Evolutionary conservation across 495 filamentous ascomycete species (phyloP).

Genomic region (Penicillium canariense): DNA sequence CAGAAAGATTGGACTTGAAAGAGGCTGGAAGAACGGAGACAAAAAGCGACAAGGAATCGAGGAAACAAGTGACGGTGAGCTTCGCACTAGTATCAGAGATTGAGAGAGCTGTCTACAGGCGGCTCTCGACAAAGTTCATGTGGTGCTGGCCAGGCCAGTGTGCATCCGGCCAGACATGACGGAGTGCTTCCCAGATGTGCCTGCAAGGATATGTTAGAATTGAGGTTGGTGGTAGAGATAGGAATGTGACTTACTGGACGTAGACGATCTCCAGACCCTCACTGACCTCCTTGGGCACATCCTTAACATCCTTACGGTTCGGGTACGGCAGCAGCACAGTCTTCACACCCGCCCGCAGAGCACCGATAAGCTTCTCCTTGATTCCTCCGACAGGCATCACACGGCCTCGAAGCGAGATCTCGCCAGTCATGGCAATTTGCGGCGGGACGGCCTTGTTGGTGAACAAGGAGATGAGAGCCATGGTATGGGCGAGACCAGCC

Average conservation of each 20-base stretch:
- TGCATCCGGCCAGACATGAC: slow-evolving; percentile 78
- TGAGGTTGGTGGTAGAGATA: background rate
- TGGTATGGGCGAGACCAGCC: slow-evolving; percentile 89
- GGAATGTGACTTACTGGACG: slow-evolving; percentile 63
- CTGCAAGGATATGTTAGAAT: slow-evolving; percentile 38
- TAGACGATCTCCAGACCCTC: slow-evolving; percentile 84
- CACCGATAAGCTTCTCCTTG: slow-evolving; percentile 98
- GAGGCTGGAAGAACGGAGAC: background rate
- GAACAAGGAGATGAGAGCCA: slow-evolving; percentile 91
- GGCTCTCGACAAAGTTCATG: slow-evolving; percentile 60
- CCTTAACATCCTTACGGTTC: slow-evolving; percentile 91
- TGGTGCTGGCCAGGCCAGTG: slow-evolving; percentile 73
- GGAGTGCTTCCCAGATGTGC: slow-evolving; percentile 87
- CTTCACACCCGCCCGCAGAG: slow-evolving; percentile 89
- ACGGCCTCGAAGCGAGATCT: slow-evolving; percentile 83
- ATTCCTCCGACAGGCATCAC: slow-evolving; percentile 92
- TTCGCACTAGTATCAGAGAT: background rate
- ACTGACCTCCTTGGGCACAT: slow-evolving; percentile 87
- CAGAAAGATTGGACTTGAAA: slow-evolving; percentile 17
- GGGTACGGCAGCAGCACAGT: slow-evolving; percentile 83
- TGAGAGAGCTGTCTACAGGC: slow-evolving; percentile 40
- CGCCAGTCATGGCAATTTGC: slow-evolving; percentile 95
- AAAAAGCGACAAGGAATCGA: background rate
- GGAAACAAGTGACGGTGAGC: background rate
- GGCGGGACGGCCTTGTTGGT: slow-evolving; percentile 84